phyloP scores from a whole-genome alignment of 768 basidiomycete species.

The Mycena venus region DNA sequence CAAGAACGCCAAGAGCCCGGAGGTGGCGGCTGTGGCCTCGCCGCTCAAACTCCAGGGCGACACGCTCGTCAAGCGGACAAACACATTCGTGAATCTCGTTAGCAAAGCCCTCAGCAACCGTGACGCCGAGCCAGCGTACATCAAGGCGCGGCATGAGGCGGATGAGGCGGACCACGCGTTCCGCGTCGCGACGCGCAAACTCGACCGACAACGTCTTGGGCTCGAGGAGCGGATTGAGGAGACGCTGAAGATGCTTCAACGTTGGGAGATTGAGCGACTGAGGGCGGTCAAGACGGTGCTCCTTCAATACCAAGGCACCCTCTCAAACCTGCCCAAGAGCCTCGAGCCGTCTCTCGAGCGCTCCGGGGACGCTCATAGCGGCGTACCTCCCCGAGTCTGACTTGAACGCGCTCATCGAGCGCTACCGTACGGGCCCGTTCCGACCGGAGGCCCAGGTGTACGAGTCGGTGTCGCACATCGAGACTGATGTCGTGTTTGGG shows the following conservation, averaged over 20 bases:
- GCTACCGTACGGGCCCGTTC: constrained; percentile 95
- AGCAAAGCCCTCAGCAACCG: constrained; percentile 74
- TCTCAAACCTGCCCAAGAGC: constrained; percentile 78
- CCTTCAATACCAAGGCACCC: constrained; percentile 87
- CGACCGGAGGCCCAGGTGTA: constrained; percentile 88
- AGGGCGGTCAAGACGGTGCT: constrained; percentile 89
- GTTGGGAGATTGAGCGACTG: constrained; percentile 89
- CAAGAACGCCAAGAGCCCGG: constrained; percentile 38
- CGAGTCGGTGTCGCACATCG: constrained; percentile 86
- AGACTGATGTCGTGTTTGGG: constrained; percentile 90
- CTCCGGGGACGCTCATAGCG: constrained; percentile 80
- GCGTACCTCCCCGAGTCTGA: constrained; percentile 92
- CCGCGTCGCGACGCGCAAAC: constrained; percentile 81
- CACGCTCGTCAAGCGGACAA: constrained; percentile 76
- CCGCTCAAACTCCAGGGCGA: constrained; percentile 53
- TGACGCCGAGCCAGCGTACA: constrained; percentile 73
- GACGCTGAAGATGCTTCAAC: constrained; percentile 82
- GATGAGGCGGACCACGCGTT: constrained; percentile 86
- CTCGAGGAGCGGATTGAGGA: constrained; percentile 92
- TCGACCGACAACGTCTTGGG: constrained; percentile 87
- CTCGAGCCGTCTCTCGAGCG: constrained; percentile 76
- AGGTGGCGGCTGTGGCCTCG: constrained; percentile 39
- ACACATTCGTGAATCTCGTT: constrained; percentile 77
- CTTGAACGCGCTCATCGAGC: constrained; percentile 88
- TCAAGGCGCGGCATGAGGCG: constrained; percentile 83